Conservation (phyloP, 371 early-diverging fungal species). For the Actinomucor elegans region DNA sequence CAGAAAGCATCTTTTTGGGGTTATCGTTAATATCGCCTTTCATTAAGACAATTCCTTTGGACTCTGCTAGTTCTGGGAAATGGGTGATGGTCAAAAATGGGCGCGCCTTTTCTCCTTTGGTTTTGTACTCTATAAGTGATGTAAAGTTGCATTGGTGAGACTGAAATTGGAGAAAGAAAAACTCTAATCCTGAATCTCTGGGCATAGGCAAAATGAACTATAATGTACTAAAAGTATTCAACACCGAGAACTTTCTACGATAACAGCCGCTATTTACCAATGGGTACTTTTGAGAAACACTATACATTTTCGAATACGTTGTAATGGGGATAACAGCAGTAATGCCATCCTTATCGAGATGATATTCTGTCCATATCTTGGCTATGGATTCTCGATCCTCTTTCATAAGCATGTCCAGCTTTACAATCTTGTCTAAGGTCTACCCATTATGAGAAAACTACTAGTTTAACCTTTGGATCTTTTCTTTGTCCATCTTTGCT, state of each 20-base stretch:
- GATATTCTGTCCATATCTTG: slow-evolving; percentile 83
- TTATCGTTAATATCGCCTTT: slow-evolving; percentile 69
- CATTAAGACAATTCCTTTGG: slow-evolving; percentile 88
- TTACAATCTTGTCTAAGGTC: slow-evolving; percentile 77
- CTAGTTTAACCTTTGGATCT: too few species aligned
- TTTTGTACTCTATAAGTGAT: slow-evolving; percentile 86
- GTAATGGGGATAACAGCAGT: slow-evolving; percentile 74
- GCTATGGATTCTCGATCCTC: slow-evolving; percentile 62
- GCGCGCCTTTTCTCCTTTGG: slow-evolving; percentile 71
- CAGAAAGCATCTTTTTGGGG: slow-evolving; percentile 49
- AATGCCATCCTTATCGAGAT: slow-evolving; percentile 62
- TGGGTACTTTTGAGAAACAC: slow-evolving; percentile 64
- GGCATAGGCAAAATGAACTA: slow-evolving; percentile 89
- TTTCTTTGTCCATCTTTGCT: too few species aligned
- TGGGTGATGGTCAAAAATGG: slow-evolving; percentile 85
- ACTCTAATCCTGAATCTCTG: slow-evolving; percentile 79
- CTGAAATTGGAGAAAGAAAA: slow-evolving; percentile 81
- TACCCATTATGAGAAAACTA: too few species aligned
- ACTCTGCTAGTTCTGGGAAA: slow-evolving; percentile 77
- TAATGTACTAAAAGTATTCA: too few species aligned
- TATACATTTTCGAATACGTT: slow-evolving; percentile 66
- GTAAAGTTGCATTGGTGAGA: slow-evolving; percentile 84
- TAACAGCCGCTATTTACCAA: slow-evolving; percentile 48
- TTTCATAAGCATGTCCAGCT: slow-evolving; percentile 63
- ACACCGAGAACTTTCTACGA: too few species aligned